Evolutionary conservation across 768 basidiomycete species (phyloP), one percentile per base, ranked within the genome.

Genomic region (Lentinula detonsa): DNA sequence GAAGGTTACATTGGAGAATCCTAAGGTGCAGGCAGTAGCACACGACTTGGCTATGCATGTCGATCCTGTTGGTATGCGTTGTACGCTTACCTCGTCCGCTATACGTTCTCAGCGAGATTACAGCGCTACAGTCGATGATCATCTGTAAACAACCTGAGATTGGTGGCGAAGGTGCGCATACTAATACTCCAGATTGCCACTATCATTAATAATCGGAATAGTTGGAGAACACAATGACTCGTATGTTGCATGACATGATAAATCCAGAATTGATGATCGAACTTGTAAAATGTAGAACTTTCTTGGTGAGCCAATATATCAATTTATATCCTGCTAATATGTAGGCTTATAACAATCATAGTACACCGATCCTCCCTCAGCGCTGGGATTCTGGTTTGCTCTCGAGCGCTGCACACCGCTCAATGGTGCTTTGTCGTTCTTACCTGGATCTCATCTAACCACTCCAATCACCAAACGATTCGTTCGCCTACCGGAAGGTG

Each of bases 311-410:
- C 67, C 8, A 39, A 28, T 28, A 28, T 28, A 23, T 42, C 55
- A 49, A 16, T 6, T 5, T 9, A 21, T 6, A 1, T 21, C 48
- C 51, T 57, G 39, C 40, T 4, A 60, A 18, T 16, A 39, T 37
- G 11, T 8, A 23, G 21, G 42, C 42, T 28, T 4, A 33, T 37
- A 37, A 45, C 13, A 21, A 31, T 43, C 15, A 46, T 70, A 98
- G 86, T 98, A 96, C 74, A 97, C 95, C 8, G 79, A 90, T 43
- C 97, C 97, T 10, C 91, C 91, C 0, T 87, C 86, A 8, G 97
- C 97, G 0, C 82, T 98, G 21, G 97, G 97, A 2, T 93, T 95
- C 70, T 99, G 97, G 97, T 91, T 98, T 61, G 92, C 96, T 0
- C 76, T 99, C 40, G 96, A 98, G 71, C 80, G 84, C 61, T 97